phyloP scores from a whole-genome alignment of 805 yeast genomes.

The Helenozyma baotianmanensis region DNA sequence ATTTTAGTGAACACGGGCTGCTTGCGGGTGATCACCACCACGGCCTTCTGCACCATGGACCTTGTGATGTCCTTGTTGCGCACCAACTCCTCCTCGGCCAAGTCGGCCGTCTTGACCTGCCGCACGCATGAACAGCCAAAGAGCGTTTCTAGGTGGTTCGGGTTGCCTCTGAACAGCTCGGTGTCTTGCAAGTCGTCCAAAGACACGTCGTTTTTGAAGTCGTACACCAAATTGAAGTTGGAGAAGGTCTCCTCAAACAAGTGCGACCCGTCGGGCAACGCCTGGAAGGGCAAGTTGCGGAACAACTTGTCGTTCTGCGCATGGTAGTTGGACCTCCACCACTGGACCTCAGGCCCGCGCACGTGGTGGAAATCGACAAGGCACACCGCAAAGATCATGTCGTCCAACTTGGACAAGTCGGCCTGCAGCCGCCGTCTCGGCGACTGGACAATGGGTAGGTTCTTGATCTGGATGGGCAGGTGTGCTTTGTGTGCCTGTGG shows the following conservation, averaged over 20 bases:
- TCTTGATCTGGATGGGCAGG: slow-evolving; percentile 32
- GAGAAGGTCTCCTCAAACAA: slow-evolving; percentile 90
- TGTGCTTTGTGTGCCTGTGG: slow-evolving; percentile 3
- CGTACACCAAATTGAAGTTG: slow-evolving; percentile 77
- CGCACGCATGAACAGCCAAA: slow-evolving; percentile 94
- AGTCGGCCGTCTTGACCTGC: slow-evolving; percentile 63
- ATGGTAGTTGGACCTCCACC: slow-evolving; percentile 59
- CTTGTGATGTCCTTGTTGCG: slow-evolving; percentile 67
- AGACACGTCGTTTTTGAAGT: slow-evolving; percentile 44
- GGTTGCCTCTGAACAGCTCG: slow-evolving; percentile 33
- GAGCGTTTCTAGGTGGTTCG: slow-evolving; percentile 52
- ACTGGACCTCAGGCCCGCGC: slow-evolving; percentile 93
- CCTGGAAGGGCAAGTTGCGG: slow-evolving; percentile 90
- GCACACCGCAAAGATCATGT: slow-evolving; percentile 73
- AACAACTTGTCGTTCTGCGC: slow-evolving; percentile 47
- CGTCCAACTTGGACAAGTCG: slow-evolving; percentile 21
- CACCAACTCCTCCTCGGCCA: slow-evolving; percentile 41
- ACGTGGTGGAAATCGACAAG: slow-evolving; percentile 89
- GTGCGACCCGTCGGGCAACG: slow-evolving; percentile 94
- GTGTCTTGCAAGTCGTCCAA: slow-evolving; percentile 41
- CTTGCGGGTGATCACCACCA: slow-evolving; percentile 72
- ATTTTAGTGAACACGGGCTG: slow-evolving; percentile 87
- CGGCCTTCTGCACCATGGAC: slow-evolving; percentile 85
- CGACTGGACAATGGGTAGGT: slow-evolving; percentile 28
- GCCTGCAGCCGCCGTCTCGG: slow-evolving; percentile 20